A percentile compares a stretch with the other conserved stretches of the same genome.
Conservation (phyloP, 306 rosid genomes). For the Psophocarpus tetragonolobus region DNA sequence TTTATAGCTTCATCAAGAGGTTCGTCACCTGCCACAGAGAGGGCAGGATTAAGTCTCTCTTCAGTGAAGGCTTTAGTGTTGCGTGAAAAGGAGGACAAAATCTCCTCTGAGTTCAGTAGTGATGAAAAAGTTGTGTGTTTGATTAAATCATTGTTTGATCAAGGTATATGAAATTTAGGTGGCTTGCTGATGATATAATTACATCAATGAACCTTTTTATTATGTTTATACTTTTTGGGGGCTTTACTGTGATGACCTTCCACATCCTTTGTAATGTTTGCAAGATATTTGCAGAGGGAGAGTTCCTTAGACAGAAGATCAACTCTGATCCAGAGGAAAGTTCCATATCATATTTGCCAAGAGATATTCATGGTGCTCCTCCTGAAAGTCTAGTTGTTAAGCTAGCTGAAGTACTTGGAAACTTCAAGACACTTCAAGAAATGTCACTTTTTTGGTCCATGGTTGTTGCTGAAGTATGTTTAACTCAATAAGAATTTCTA, state of each 20-base stretch:
- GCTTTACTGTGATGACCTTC: conserved; percentile 51
- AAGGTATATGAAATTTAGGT: conserved; percentile 63
- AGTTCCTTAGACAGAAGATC: conserved; percentile 64
- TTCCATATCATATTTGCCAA: conserved; percentile 51
- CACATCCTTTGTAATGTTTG: conserved; percentile 55
- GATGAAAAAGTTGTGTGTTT: conserved; percentile 63
- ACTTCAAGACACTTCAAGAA: conserved; percentile 64
- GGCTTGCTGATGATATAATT: conserved; percentile 22
- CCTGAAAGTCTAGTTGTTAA: conserved; percentile 83
- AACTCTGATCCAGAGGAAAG: conserved; percentile 50
- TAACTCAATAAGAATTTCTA: conserved; percentile 29
- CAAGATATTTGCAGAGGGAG: conserved; percentile 79
- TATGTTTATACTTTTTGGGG: neutral
- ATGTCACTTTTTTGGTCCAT: conserved; percentile 91
- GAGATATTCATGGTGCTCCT: conserved; percentile 95
- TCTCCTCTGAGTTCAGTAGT: conserved; percentile 52
- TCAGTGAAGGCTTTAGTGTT: conserved; percentile 80
- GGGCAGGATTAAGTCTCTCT: conserved; percentile 72
- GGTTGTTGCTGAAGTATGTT: conserved; percentile 79
- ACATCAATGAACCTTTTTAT: conserved; percentile 3
- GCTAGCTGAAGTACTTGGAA: conserved; percentile 90
- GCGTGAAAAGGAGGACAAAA: conserved; percentile 79
- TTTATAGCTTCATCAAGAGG: conserved; percentile 59
- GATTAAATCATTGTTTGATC: conserved; percentile 68
- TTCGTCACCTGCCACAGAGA: conserved; percentile 75